These are phyloP conservation scores for Collariella sp. DNA, from an alignment of 495 filamentous ascomycete genomes.

Conservation along the genomic window DNA sequence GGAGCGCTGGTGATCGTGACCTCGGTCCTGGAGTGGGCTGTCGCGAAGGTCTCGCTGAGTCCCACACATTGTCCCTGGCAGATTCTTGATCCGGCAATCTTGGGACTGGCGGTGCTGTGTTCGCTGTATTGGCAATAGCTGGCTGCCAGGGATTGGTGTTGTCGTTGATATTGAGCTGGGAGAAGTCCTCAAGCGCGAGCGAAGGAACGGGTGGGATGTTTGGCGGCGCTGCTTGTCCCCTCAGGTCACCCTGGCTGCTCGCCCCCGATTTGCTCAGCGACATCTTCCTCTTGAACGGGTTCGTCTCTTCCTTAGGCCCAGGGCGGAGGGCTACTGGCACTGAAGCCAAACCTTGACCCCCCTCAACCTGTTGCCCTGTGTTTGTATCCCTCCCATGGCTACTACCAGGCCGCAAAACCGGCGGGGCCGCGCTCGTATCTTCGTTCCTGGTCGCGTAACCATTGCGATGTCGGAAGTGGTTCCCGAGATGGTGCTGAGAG, in stretches of 20 bases:
- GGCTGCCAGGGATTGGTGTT: constrained; percentile 48
- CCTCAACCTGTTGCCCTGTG: constrained; percentile 12
- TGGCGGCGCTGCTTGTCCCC: background rate
- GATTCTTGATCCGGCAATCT: constrained; percentile 25
- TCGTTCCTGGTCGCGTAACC: constrained; percentile 12
- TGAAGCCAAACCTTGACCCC: constrained; percentile 9
- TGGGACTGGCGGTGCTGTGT: constrained; percentile 16
- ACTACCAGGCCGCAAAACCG: constrained; percentile 18
- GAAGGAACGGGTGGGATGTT: constrained; percentile 17
- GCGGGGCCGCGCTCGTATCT: constrained; percentile 15
- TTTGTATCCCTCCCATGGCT: constrained; percentile 3
- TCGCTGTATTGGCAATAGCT: constrained; percentile 15
- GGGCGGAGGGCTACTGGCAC: constrained; percentile 32
- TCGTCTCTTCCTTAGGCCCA: constrained; percentile 36
- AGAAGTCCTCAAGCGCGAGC: constrained; percentile 23
- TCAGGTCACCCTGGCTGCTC: background rate
- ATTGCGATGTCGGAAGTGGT: background rate
- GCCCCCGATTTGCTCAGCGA: constrained; percentile 10
- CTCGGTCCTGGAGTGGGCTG: constrained; percentile 22
- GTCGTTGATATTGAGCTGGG: constrained; percentile 33
- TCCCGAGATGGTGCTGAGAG: background rate
- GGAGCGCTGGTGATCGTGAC: constrained; percentile 19
- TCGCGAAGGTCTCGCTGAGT: constrained; percentile 27
- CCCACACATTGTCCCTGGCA: constrained; percentile 28
- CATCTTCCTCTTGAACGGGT: constrained; percentile 45